Percentiles rank a stretch among this genome's conserved stretches.
These are phyloP conservation scores for Echites panduratus DNA, from an alignment of 257 asterid genomes.

Conservation along the genomic window DNA sequence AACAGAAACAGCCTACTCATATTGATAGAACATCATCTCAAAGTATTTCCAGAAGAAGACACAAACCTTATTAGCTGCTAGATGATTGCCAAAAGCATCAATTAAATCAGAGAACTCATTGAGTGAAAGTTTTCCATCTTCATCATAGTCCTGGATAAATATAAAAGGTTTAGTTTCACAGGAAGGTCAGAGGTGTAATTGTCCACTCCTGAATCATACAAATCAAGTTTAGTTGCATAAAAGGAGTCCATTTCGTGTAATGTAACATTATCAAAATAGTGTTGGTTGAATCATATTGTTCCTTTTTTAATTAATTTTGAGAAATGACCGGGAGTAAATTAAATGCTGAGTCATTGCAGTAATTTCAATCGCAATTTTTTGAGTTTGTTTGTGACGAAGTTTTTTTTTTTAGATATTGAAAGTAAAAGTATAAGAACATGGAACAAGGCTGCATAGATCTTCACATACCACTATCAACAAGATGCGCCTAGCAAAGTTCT, in stretches of 20 bases:
- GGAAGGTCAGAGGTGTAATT: not conserved
- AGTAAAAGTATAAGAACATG: not conserved
- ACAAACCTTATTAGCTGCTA: conserved; percentile 81
- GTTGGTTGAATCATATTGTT: not conserved
- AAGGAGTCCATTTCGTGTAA: not conserved
- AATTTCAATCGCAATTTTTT: not conserved
- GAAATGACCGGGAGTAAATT: not conserved
- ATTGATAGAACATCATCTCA: conserved; percentile 2
- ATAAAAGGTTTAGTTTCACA: conserved; percentile 17
- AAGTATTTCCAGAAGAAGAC: conserved; percentile 7
- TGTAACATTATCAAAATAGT: not conserved
- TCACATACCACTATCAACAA: conserved; percentile 83
- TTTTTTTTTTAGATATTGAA: not conserved
- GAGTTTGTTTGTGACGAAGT: not conserved
- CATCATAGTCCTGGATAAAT: conserved; percentile 69
- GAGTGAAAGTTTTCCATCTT: conserved; percentile 73
- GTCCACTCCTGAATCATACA: not conserved
- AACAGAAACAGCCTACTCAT: not conserved
- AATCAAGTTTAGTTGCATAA: not conserved
- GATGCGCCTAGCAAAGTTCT: conserved; percentile 71
- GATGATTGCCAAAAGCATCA: conserved; percentile 90
- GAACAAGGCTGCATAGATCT: conserved; percentile 1
- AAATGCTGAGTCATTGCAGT: too few species aligned
- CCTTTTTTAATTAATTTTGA: not conserved
- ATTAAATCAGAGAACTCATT: conserved; percentile 73